These are phyloP conservation scores for Chlorella vulgaris DNA, from an alignment of 139 green algal species.

Conservation along the genomic window DNA sequence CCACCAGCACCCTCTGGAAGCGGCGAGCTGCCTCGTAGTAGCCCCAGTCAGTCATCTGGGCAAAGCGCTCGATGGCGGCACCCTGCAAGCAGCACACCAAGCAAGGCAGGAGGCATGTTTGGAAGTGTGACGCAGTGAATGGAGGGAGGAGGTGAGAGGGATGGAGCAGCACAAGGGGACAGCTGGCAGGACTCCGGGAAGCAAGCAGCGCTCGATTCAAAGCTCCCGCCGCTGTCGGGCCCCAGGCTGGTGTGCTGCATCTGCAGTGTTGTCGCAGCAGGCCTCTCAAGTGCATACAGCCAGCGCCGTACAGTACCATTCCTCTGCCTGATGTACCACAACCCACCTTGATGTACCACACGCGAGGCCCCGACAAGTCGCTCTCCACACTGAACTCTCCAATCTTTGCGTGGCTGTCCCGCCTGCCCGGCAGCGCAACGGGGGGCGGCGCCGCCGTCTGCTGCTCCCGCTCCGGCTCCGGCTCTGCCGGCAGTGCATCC, in stretches of 20 bases:
- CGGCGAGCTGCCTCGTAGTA: constrained; percentile 89
- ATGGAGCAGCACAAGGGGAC: neutral
- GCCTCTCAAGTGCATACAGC: too few relatives aligned
- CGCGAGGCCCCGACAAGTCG: constrained; percentile 38
- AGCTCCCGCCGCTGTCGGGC: too few relatives aligned
- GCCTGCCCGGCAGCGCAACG: constrained; percentile 1
- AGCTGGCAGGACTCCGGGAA: too few relatives aligned
- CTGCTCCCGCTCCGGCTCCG: constrained; percentile 51
- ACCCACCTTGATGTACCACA: constrained; percentile 42
- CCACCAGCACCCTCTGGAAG: constrained; percentile 72
- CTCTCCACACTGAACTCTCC: constrained; percentile 76
- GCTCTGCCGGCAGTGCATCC: constrained; percentile 55
- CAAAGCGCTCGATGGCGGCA: constrained; percentile 81
- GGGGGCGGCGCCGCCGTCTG: constrained; percentile 43
- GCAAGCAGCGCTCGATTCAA: too few relatives aligned
- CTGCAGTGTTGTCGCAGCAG: too few relatives aligned
- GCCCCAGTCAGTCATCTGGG: constrained; percentile 94
- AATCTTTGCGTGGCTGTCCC: constrained; percentile 47
- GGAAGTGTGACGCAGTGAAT: too few relatives aligned
- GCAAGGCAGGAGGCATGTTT: too few relatives aligned
- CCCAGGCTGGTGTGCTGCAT: too few relatives aligned
- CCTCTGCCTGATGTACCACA: too few relatives aligned
- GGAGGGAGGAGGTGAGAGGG: neutral
- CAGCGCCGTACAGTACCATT: too few relatives aligned
- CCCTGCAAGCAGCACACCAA: constrained; percentile 69